Base-by-base conservation (phyloP, 768 basidiomycete species). In the Galerina sulciceps region DNA sequence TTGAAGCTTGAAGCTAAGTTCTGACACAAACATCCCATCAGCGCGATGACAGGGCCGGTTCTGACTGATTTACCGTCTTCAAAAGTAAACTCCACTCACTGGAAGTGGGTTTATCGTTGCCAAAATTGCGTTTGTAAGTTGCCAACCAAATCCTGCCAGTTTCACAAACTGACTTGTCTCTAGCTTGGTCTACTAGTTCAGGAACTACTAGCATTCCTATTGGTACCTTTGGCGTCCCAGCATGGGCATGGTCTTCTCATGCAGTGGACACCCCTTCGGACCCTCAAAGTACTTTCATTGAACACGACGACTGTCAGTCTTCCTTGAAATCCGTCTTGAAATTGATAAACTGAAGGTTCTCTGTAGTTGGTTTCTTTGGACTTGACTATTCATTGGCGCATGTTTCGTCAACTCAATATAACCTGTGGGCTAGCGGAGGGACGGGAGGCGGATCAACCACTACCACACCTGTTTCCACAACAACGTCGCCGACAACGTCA, bases 41-140 rank as follows among this genome's bases (percentile, higher is more conserved):
- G 80, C n/a, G 75, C 72, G 31, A 78, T 84, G 66, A 53, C 69
- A 15, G 85, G 84, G 1, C 85, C 85, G 0, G 72, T 76, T 14
- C 70, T 88, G 46, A 87, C 85, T 1, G 78, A 78, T 43, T 71
- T 86, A 10, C 79, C 81, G 4, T 75, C 76, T 8, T 79, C 81
- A 14, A 76, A 71, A 54, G 78, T 86, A 22, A 86, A 86, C 61
- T 68, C 83, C 0, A 87, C 85, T 1, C 83, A 86, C 61, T 87
- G 85, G 85, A 86, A 85, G 60, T 87, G 84, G 81, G 84, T 87
- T 3, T 88, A 80, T 73, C 77, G 85, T 15, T 88, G 87, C 78
- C 83, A 86, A 65, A 82, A 86, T 69, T 88, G 87, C 74, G 81
- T 85, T 43, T 72, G 85, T 85, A 68, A 58, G 79, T 77, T 31